Evolutionary conservation across 2,329 filamentous ascomycete species (phyloP).

Genomic region (Calonectria pteridis): DNA sequence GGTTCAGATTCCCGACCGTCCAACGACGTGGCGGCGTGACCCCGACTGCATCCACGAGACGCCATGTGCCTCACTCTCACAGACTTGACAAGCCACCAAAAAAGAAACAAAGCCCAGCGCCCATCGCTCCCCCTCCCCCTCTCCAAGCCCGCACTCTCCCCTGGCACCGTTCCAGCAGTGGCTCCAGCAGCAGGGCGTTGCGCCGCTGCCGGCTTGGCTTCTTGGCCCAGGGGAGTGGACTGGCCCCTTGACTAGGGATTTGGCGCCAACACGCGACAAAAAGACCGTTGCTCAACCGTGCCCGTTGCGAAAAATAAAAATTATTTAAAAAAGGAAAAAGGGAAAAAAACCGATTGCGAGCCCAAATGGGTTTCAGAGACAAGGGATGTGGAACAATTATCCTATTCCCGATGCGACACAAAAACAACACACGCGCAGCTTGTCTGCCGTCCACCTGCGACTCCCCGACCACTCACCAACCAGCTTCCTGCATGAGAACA

Average conservation of each 20-base stretch:
- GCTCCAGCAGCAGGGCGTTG: constrained; percentile 34
- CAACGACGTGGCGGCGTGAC: constrained; percentile 17
- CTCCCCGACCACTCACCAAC: neutral
- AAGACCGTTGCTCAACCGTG: constrained; percentile 24
- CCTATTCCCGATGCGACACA: neutral
- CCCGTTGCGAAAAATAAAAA: neutral
- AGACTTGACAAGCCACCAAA: constrained; percentile 24
- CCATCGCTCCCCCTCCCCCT: neutral
- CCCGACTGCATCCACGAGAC: constrained; percentile 3
- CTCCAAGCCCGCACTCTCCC: neutral
- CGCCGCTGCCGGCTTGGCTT: constrained; percentile 41
- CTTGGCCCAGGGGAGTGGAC: neutral
- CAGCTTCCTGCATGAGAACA: neutral
- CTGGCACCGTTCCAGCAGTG: constrained; percentile 29
- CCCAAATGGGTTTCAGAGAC: neutral
- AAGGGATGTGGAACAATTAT: neutral
- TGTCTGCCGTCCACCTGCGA: neutral
- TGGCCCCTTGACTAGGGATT: constrained; percentile 17
- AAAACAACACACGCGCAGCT: constrained; percentile 3
- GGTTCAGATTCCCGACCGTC: neutral
- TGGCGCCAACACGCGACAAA: neutral
- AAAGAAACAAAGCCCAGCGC: neutral
- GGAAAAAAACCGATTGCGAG: neutral
- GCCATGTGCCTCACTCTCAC: constrained; percentile 15
- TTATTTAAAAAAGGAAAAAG: neutral